A percentile compares a stretch with the other conserved stretches of the same genome.
Evolutionary conservation across 164 flowering plant genomes (phyloP).

Genomic region (Malania oleifera): DNA sequence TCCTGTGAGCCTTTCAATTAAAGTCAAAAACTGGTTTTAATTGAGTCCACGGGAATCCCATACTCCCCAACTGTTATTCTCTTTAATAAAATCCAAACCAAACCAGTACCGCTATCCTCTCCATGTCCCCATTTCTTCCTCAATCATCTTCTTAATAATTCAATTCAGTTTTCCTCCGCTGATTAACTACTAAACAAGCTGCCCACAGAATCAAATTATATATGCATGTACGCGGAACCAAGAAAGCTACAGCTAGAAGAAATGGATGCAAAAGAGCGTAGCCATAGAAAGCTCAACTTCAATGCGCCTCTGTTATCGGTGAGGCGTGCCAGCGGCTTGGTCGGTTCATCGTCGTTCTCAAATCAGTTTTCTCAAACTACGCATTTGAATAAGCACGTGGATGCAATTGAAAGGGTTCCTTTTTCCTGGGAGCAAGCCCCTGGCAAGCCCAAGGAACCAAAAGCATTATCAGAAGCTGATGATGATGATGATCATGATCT

Average conservation of each 20-base stretch:
- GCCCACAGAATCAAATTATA: too few species aligned
- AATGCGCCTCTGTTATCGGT: slow-evolving; percentile 54
- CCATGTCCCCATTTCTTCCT: background rate
- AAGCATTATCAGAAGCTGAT: background rate
- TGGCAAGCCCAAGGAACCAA: slow-evolving; percentile 46
- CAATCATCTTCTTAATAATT: too few species aligned
- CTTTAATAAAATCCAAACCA: background rate
- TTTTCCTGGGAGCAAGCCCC: slow-evolving; percentile 70
- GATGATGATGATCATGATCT: slow-evolving; percentile 10
- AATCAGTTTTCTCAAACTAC: too few species aligned
- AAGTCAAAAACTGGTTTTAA: slow-evolving; percentile 13
- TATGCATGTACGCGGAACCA: slow-evolving; percentile 15
- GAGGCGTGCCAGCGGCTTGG: slow-evolving; percentile 19
- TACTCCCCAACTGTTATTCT: slow-evolving; percentile 25
- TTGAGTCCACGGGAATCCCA: slow-evolving; percentile 33
- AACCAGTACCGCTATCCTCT: background rate
- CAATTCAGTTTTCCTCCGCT: too few species aligned
- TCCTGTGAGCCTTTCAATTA: background rate
- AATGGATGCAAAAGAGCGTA: slow-evolving; percentile 10
- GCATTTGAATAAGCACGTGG: too few species aligned
- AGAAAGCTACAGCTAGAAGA: background rate
- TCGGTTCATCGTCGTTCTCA: too few species aligned
- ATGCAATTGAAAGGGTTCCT: slow-evolving; percentile 38
- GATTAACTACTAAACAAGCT: too few species aligned
- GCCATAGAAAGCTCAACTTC: slow-evolving; percentile 38